Base-by-base conservation (phyloP, 495 filamentous ascomycete species). In the Aspergillus panamensis region DNA sequence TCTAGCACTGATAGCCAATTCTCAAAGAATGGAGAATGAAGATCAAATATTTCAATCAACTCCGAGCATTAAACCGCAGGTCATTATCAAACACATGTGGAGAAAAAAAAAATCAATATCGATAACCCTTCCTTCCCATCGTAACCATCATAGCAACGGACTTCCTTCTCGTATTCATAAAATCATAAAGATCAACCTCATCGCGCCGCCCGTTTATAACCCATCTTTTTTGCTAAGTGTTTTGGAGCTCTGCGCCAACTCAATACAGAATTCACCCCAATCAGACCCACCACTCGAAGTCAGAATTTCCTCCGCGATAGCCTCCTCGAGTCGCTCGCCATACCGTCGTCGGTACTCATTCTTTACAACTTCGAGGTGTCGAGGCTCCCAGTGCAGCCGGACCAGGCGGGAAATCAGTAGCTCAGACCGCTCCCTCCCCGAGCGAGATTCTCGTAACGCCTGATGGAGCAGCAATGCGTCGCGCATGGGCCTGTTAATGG, bases 401-500 rank as follows among this genome's bases (percentile, higher is more conserved):
- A 94, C 89, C 6, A 92, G 79, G 0, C 91, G 79, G 48, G 85
- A 89, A 55, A 93, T 91, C 20, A 96, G 80, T 42, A 96, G 78
- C 65, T 96, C 91, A n/a, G 84, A 84, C 32, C 91, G 84, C 51
- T 90, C 80, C 32, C 78, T 77, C 62, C 88, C 87, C n/a, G 77
- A 75, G 49, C 74, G 79, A 0, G 79, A 77, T 62, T 84, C 80
- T 9, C 81, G 82, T 37, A 97, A 82, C 4, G 94, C 92, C 74
- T 98, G 94, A 70, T 96, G 86, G 31, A 98, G 79, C n/a, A 98
- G 87, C 37, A 97, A 82, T 6, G 93, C 90, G 69, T 98, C 94
- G 51, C 94, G 92, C 60, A 96, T 88, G 33, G 94, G 92, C 47
- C 89, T 87, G 74, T 98, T 97, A 73, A 97, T 92, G 40, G 93